These are phyloP conservation scores for Torulaspora franciscae DNA, from an alignment of 805 yeast genomes.

Conservation along the genomic window DNA sequence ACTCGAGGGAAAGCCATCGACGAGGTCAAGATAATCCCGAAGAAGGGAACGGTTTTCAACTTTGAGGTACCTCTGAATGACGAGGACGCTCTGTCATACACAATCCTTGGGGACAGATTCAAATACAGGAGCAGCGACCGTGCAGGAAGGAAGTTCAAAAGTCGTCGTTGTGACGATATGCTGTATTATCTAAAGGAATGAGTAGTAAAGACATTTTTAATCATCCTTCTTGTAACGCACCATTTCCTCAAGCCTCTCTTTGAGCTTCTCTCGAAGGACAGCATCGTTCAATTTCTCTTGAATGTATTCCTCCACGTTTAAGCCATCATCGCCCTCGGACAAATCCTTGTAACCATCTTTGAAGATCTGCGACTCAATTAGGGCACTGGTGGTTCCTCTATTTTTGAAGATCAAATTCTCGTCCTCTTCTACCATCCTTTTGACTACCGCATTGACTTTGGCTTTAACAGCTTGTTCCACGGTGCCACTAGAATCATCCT, in stretches of 20 bases:
- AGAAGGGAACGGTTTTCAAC: constrained; percentile 59
- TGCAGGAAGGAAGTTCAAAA: constrained; percentile 78
- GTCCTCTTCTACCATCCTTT: constrained; percentile 28
- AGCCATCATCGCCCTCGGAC: constrained; percentile 15
- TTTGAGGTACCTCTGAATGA: constrained; percentile 43
- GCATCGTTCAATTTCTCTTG: constrained; percentile 19
- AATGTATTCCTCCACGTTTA: constrained; percentile 22
- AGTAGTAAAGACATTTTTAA: not conserved
- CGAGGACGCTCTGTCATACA: constrained; percentile 47
- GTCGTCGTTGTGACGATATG: constrained; percentile 64
- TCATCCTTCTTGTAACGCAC: not conserved
- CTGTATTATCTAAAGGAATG: constrained; percentile 24
- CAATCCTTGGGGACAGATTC: constrained; percentile 74
- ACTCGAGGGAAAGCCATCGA: constrained; percentile 44
- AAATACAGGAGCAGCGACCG: constrained; percentile 73
- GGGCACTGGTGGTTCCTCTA: constrained; percentile 34
- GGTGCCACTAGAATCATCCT: constrained; percentile 2
- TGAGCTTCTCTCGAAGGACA: constrained; percentile 19
- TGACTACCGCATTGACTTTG: constrained; percentile 24
- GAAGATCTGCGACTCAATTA: constrained; percentile 32
- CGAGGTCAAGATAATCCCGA: constrained; percentile 62
- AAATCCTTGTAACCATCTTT: constrained; percentile 27
- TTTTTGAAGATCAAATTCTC: constrained; percentile 33
- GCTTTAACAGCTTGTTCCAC: constrained; percentile 21
- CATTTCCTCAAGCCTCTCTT: constrained; percentile 11